Evolutionary conservation across 73 alveolate genomes (phyloP), one percentile per base, ranked within the genome.

Genomic region (Paramecium caudatum): DNA sequence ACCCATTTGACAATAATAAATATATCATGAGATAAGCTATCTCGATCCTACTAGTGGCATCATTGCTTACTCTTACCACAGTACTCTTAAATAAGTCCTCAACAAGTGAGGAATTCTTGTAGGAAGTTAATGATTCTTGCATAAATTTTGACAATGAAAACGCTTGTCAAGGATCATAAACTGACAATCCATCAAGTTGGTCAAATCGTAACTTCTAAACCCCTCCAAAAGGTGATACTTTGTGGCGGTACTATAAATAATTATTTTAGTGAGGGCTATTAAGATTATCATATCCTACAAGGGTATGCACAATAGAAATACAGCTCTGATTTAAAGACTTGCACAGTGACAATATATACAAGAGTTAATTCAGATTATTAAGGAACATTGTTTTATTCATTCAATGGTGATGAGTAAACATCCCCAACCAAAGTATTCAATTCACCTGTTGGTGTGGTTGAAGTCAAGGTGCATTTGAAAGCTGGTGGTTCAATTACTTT

Each of bases 161-260:
- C 93, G 96, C 96, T 13, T 97, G 99, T 91, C 48, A 82, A 47
- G 98, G 98, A 33, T 55, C 87, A 17, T 90, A 92, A 50, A 93
- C 96, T n/a, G 95, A 92, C 13, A 90, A 97, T 91, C 98, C 98
- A 9, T 93, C 92, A 82, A 95, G 88, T 37, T 96, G 97, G 97
- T 94, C 91, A 19, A 30, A 95, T 9, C 90, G 98, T 82, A 91
- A 91, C 30, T 97, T 96, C 93, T 95, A 97, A 94, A 97, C 99
- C 69, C 98, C 96, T n/a, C 98, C 96, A 41, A 92, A 92, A 61
- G 98, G 97, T 37, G 97, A 92, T 49, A 43, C 92, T 50, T 47
- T 93, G 45, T 95, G 93, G 92, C 90, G 91, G 81, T 81, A 86
- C 25, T 30, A 6, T 61, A 34, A 61, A 41, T 12, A 37, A 23